Conservation (phyloP, 1,284 basidiomycete species). For the Mycosarcoma mackinlayi region DNA sequence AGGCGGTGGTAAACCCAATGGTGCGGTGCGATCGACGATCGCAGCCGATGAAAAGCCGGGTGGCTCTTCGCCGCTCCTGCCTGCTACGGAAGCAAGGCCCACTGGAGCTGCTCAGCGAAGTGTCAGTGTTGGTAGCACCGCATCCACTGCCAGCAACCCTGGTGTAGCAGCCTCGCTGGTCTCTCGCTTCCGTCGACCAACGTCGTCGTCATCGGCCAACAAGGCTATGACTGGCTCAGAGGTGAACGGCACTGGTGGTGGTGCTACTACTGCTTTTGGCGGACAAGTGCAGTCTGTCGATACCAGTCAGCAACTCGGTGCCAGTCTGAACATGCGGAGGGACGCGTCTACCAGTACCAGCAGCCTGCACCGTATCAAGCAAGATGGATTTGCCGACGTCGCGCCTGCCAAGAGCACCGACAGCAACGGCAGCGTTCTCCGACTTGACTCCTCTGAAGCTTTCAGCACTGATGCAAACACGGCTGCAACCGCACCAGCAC, state of each 20-base stretch:
- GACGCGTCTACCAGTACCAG: constrained; percentile 40
- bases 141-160: constrained; percentile 19
- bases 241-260: too few relatives aligned
- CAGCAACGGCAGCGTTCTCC: constrained; percentile 1
- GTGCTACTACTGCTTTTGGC: background rate
- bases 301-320: background rate
- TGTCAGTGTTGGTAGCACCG: constrained; percentile 23
- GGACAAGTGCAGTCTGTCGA: background rate
- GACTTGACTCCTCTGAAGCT: constrained; percentile 3
- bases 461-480: background rate
- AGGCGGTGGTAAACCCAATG: constrained; percentile 10
- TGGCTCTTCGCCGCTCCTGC: background rate
- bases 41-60: background rate
- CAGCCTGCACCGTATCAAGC: constrained; percentile 19
- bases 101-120: constrained; percentile 28
- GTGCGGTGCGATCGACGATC: background rate
- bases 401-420: constrained; percentile 12
- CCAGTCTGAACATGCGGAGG: constrained; percentile 18
- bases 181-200: constrained; percentile 46
- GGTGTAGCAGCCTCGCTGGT: constrained; percentile 39
- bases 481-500: constrained; percentile 1
- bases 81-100: background rate
- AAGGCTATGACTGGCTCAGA: constrained; percentile 1
- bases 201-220: constrained; percentile 32
- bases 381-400: background rate